These are phyloP conservation scores for Dryadomyces sulphureus DNA, from an alignment of 2,329 filamentous ascomycete species.

Conservation along the genomic window DNA sequence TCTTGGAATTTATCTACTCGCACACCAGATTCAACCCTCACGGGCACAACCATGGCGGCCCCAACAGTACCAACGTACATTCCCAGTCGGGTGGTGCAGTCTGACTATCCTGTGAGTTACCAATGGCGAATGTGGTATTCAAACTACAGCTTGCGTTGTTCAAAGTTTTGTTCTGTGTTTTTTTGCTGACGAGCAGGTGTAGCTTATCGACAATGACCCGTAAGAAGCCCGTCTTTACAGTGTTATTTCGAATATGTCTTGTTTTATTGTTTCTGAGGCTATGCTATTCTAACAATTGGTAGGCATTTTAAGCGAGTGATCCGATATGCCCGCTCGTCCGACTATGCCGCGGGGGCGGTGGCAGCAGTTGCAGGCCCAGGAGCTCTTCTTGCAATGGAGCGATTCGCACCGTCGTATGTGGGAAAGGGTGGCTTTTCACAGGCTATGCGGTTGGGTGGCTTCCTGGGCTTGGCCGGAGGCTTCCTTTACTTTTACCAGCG, in stretches of 20 bases:
- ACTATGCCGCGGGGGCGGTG: conserved; percentile 59
- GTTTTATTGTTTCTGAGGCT: background rate
- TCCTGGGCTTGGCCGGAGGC: conserved; percentile 59
- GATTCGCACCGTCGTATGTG: conserved; percentile 69
- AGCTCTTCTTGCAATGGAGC: conserved; percentile 67
- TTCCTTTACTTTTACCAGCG: conserved; percentile 77
- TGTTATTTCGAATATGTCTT: background rate
- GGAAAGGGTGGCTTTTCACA: conserved; percentile 70
- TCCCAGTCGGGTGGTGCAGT: conserved; percentile 64
- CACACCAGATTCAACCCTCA: conserved; percentile 3
- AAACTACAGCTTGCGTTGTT: background rate
- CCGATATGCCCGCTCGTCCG: conserved; percentile 69
- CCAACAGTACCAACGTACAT: conserved; percentile 33
- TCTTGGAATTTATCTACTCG: conserved; percentile 4
- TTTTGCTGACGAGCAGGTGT: conserved; percentile 8
- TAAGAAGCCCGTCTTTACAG: conserved; percentile 28
- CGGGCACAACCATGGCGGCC: conserved; percentile 22
- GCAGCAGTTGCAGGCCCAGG: conserved; percentile 60
- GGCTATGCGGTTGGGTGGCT: conserved; percentile 64
- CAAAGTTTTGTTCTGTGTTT: conserved; percentile 2
- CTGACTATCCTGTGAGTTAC: conserved; percentile 69
- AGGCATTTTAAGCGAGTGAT: conserved; percentile 88
- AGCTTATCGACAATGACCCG: conserved; percentile 99
- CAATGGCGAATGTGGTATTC: conserved; percentile 11
- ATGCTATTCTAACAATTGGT: conserved; percentile 13